Conservation (phyloP, 2,329 filamentous ascomycete species). For the Penicillium sp. region DNA sequence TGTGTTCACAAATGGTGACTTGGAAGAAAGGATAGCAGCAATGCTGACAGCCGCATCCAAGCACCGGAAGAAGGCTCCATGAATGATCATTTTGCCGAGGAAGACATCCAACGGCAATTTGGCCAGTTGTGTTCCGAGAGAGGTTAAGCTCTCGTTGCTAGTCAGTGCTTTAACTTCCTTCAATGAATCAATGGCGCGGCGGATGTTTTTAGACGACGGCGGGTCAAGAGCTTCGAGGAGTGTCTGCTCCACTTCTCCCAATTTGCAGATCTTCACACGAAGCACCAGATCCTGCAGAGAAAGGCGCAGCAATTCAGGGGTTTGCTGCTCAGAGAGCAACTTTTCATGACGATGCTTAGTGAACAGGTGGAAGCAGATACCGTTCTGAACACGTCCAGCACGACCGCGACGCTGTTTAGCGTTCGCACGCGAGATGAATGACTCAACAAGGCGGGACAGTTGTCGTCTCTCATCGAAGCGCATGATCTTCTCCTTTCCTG, state of each 20-base stretch:
- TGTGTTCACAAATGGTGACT: conserved; percentile 85
- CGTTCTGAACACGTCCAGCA: conserved; percentile 92
- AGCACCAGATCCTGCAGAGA: conserved; percentile 94
- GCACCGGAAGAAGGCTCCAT: conserved; percentile 83
- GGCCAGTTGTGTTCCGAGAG: conserved; percentile 80
- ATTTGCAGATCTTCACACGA: conserved; percentile 93
- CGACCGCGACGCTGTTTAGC: conserved; percentile 91
- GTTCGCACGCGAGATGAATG: conserved; percentile 92
- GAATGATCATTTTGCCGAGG: conserved; percentile 85
- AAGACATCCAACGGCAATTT: conserved; percentile 90
- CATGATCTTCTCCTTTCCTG: conserved; percentile 97
- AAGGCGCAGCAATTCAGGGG: conserved; percentile 89
- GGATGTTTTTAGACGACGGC: conserved; percentile 86
- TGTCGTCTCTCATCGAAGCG: conserved; percentile 87
- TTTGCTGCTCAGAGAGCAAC: conserved; percentile 84
- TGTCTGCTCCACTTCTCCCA: conserved; percentile 89
- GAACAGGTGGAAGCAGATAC: conserved; percentile 93
- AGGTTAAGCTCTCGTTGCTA: conserved; percentile 74
- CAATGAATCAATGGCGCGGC: conserved; percentile 85
- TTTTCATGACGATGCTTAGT: conserved; percentile 85
- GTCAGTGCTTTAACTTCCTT: conserved; percentile 91
- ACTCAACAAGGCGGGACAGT: conserved; percentile 84
- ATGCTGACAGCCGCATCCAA: conserved; percentile 88
- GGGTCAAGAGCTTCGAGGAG: conserved; percentile 84
- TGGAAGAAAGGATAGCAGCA: conserved; percentile 88